Evolutionary conservation across 805 yeast species (phyloP).

Genomic region (Candida easanensis): DNA sequence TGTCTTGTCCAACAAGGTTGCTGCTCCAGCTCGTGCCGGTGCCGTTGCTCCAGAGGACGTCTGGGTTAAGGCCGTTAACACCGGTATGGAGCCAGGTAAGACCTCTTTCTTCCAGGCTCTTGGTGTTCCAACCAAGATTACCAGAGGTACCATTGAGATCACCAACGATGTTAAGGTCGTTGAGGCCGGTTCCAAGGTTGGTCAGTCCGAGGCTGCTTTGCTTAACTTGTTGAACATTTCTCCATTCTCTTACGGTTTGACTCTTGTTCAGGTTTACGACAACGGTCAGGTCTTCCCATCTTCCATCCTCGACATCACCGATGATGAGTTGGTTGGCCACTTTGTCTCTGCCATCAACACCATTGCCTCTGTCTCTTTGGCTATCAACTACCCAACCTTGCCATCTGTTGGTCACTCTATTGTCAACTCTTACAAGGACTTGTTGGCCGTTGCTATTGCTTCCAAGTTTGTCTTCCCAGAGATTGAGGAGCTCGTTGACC

Average conservation of each 20-base stretch:
- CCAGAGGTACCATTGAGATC: conserved; percentile 99
- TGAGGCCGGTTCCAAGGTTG: conserved; percentile 81
- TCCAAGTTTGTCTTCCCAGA: conserved; percentile 99
- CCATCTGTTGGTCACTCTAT: conserved; percentile 99
- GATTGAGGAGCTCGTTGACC: conserved; percentile 98
- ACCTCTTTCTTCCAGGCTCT: conserved; percentile 99
- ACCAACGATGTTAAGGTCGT: conserved; percentile 96
- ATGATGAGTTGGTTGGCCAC: conserved; percentile 91
- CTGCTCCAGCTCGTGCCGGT: conserved; percentile 99
- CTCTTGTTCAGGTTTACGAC: conserved; percentile 96
- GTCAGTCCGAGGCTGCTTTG: conserved; percentile 98
- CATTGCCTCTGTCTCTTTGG: conserved; percentile 96
- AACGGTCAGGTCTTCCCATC: conserved; percentile 98
- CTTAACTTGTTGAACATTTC: conserved; percentile 99
- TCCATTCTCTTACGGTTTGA: conserved; percentile 99
- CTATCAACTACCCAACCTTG: conserved; percentile 98
- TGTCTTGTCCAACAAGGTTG: conserved; percentile 89
- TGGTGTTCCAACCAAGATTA: conserved; percentile 99
- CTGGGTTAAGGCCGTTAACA: conserved; percentile 98
- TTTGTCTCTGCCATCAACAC: conserved; percentile 88
- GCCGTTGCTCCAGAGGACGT: conserved; percentile 98
- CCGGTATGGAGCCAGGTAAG: conserved; percentile 99
- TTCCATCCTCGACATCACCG: conserved; percentile 95
- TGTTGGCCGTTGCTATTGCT: conserved; percentile 96
- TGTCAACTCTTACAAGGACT: conserved; percentile 98